Evolutionary conservation across 257 asterid species (phyloP), one percentile per base, ranked within the genome.

Genomic region (Plectranthus barbatus): DNA sequence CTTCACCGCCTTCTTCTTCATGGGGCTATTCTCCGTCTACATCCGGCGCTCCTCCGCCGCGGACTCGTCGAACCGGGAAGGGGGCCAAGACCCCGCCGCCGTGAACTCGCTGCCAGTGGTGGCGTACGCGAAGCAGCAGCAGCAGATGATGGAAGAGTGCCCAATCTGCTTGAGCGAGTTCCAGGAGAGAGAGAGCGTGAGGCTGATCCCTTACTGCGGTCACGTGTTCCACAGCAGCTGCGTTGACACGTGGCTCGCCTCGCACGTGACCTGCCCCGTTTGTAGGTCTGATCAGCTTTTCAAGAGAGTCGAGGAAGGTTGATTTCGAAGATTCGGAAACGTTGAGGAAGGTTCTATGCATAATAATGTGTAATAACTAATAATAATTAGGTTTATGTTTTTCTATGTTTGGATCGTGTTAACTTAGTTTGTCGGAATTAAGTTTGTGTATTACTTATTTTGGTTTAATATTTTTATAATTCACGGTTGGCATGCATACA

Each of bases 241-340:
- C 20, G 54, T 86, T 1, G 97, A 84, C 83, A 83, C 86, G 81
- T 89, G 97, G 97, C 89, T 89, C 0, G 7, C 44, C 0, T 56
- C 83, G 51, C 94, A 83, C 85, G 80, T 78, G 85, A 83, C 97
- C 1, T 90, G 97, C 45, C 95, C 97, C 0, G 60, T 90, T 9
- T 90, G 97, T 59, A 75, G 97, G 60, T 80, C 88, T 3, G 78
- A 81, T 7, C 81, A 83, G 73, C 73, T 86, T 10, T 75, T 81
- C 57, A 50, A 60, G n/a, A 46, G 44, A 9, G 79, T 5, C 7
- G 81, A 71, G 24, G 51, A 40, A 40, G 14, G 15, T 40, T 36
- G 41, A 36, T 36, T 36, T 7, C 12, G 41, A 36, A 10, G 41
- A 36, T 7, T 36, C 41, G 3, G n/a, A n/a, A 2, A 4, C 6